Base-by-base conservation (phyloP, 169 alveolate species). In the Theileria luwenshuni region DNA sequence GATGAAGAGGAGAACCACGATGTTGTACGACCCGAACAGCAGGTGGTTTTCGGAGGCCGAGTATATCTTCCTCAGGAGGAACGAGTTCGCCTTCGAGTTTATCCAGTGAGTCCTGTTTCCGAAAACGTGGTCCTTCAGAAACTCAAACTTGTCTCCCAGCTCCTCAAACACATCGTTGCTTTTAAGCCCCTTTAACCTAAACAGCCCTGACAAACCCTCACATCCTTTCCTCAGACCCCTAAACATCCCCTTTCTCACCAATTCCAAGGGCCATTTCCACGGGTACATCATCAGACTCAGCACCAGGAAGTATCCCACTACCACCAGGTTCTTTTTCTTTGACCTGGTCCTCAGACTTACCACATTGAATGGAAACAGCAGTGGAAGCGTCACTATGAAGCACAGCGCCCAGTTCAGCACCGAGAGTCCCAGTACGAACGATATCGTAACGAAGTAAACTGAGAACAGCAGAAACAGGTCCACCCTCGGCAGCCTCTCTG, bases 371-470 rank as follows among this genome's bases (percentile, higher is more conserved):
- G 63, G 49, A 21, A 74, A 71, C 19, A 64, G 28, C 38, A 63
- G 19, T 2, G 12, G 2, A 25, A 79, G 38, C 32, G 77, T 17
- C 41, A 79, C 42, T 7, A 79, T 35, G 19, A 79, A 35, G 17
- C 79, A 56, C 63, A 79, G 23, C 23, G 83, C 68, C 86, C 86
- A 79, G 71, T 79, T 64, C 43, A 79, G 32, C 0, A 79, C 47
- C 76, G 75, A 67, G 23, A 79, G 45, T n/a, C 72, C 28, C 63
- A 67, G 69, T 35, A 69, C 23, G 27, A 79, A 79, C 10, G 70
- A 49, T 21, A 48, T 1, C 13, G 71, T 32, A 27, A 79, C 49
- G 61, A 71, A 63, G 33, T 65, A 52, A 25, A 73, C 42, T 10
- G 81, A 61, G 23, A 70, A 6, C 19, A 59, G n/a, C 27, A 52